A percentile compares a stretch with the other conserved stretches of the same genome.
Evolutionary conservation across 2,329 filamentous ascomycete genomes (phyloP).

Genomic region (Emmonsiellopsis sp.): DNA sequence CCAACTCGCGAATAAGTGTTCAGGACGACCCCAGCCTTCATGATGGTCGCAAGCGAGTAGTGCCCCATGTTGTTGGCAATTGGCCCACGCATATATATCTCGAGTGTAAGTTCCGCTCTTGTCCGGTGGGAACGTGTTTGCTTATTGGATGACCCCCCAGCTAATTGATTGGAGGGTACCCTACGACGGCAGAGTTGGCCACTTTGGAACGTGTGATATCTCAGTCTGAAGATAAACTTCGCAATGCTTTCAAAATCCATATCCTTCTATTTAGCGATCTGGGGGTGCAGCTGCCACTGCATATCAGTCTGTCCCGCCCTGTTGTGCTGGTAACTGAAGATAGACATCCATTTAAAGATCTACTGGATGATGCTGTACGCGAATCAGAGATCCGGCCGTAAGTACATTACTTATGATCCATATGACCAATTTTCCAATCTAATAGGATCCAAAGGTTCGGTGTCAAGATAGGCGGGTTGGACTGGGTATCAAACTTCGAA

Average conservation of each 20-base stretch:
- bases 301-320: constrained; percentile 82
- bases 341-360: constrained; percentile 58
- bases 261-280: constrained; percentile 70
- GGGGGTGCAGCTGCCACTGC: constrained; percentile 67
- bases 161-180: constrained; percentile 29
- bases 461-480: constrained; percentile 38
- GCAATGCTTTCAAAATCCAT: constrained; percentile 42
- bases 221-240: constrained; percentile 29
- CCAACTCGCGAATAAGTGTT: constrained; percentile 66
- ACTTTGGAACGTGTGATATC: constrained; percentile 23
- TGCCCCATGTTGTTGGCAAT: constrained; percentile 76
- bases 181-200: constrained; percentile 26
- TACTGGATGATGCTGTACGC: constrained; percentile 40
- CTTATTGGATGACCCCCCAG: constrained; percentile 1
- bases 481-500: constrained; percentile 61
- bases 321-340: constrained; percentile 64
- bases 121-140: background rate
- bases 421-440: background rate
- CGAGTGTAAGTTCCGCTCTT: constrained; percentile 57
- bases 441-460: constrained; percentile 37
- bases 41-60: constrained; percentile 70
- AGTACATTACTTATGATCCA: constrained; percentile 15
- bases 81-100: constrained; percentile 92
- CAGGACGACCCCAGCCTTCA: constrained; percentile 78
- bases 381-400: constrained; percentile 37